A percentile compares a stretch with the other conserved stretches of the same genome.
phyloP scores from a whole-genome alignment of 1,284 basidiomycete genomes.

The Moesziomyces sp. region DNA sequence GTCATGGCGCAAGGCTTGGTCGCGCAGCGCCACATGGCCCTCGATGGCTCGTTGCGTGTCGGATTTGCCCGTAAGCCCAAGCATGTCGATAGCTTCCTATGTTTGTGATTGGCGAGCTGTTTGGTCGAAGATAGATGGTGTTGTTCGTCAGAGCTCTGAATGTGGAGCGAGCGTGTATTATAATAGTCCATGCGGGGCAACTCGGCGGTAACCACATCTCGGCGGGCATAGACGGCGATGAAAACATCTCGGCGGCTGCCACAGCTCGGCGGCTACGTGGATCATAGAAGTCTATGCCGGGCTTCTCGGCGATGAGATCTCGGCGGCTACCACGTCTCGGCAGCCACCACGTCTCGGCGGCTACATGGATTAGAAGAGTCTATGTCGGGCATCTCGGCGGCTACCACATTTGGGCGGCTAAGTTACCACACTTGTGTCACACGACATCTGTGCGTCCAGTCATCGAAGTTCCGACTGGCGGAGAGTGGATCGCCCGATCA shows the following conservation, averaged over 20 bases:
- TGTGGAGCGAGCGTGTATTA: not conserved
- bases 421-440: conserved; percentile 1
- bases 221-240: too few relatives aligned
- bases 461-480: not conserved
- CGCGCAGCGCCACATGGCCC: conserved; percentile 17
- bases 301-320: too few relatives aligned
- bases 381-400: too few relatives aligned
- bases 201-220: too few relatives aligned
- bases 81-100: not conserved
- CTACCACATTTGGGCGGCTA: too few relatives aligned
- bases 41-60: conserved; percentile 29
- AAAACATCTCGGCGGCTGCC: too few relatives aligned
- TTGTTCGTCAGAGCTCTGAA: not conserved
- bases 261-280: too few relatives aligned
- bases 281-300: too few relatives aligned
- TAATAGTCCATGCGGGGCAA: too few relatives aligned
- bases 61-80: conserved; percentile 20
- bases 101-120: not conserved
- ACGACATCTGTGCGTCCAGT: conserved; percentile 7
- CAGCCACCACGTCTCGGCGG: too few relatives aligned
- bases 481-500: not conserved
- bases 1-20: conserved; percentile 13
- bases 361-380: too few relatives aligned
- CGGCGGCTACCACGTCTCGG: too few relatives aligned
- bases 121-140: not conserved